Base-by-base conservation (phyloP, 441 rosid genomes). In the Capsella rubella region DNA sequence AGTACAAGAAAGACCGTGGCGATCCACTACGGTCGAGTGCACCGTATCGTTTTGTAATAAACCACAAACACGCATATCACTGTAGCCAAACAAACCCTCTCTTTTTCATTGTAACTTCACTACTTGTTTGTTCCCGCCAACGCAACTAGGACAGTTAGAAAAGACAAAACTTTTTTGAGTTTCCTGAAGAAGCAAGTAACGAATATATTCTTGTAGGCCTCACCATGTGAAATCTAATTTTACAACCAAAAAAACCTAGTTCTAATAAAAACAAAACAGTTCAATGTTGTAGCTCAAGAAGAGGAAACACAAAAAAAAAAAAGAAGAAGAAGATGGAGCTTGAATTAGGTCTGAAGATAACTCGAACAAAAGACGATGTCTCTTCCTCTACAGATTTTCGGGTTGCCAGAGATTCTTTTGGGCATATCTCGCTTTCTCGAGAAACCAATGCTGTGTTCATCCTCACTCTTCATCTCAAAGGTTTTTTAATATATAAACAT, bases 341-440 rank as follows among this genome's bases (percentile, higher is more conserved):
- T 8, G 95, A 94, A 81, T 68, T 92, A 47, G 95, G 92, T 70
- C 73, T 94, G 49, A 92, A 87, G 86, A 89, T 94, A 80, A 87
- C 91, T 14, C 85, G 71, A 40, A 84, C 83, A 21, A 87, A 75
- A 82, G 90, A 90, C 51, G 88, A 87, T 72, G 73, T 67, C 34
- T 83, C 84, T 67, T 84, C 90, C 69, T 78, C 77, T 14, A 31
- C 89, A 15, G 82, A 84, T 69, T 77, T 90, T 34, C 78, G 75
- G 13, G 66, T 90, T 39, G 57, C 79, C 9, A 86, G 79, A 79
- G 87, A 84, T 72, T 74, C 81, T 3, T 67, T 69, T 9, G 86
- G 85, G 58, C 88, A 85, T 28, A 58, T 87, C 49, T 90, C 87
- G 74, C 58, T 83, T 64, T 91, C 92, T 64, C 75, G 69, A 80